These are phyloP conservation scores for Aureobasidium sp. DNA, from an alignment of 2,329 filamentous ascomycete genomes.

Conservation along the genomic window DNA sequence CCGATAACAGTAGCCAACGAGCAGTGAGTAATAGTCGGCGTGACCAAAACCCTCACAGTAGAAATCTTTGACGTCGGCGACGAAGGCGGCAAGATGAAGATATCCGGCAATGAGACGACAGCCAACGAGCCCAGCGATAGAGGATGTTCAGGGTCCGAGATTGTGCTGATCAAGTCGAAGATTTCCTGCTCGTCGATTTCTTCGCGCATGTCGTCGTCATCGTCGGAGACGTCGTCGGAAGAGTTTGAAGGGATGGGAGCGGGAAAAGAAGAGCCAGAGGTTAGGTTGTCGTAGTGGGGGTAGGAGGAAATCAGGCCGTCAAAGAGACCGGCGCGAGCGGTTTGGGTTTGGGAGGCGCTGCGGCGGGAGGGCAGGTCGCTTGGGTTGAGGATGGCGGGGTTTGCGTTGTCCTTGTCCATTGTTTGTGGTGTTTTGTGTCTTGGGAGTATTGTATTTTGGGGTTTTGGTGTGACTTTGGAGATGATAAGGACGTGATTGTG, in stretches of 20 bases:
- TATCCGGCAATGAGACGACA: slow-evolving; percentile 93
- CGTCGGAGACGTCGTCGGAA: slow-evolving; percentile 32
- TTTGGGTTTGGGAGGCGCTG: slow-evolving; percentile 35
- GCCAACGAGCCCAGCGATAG: slow-evolving; percentile 87
- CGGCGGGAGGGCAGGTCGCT: slow-evolving; percentile 81
- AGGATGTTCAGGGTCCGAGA: slow-evolving; percentile 94
- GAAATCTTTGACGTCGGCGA: slow-evolving; percentile 55
- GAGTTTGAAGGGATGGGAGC: slow-evolving; percentile 17
- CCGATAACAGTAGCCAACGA: slow-evolving; percentile 94
- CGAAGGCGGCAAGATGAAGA: slow-evolving; percentile 65
- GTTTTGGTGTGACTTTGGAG: background rate
- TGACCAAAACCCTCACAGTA: slow-evolving; percentile 79
- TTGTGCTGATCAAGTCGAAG: slow-evolving; percentile 89
- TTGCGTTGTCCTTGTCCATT: slow-evolving; percentile 60
- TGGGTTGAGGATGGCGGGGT: slow-evolving; percentile 83
- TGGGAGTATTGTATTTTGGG: background rate
- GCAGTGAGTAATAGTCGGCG: slow-evolving; percentile 94
- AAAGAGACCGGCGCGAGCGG: slow-evolving; percentile 39
- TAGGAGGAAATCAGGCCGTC: slow-evolving; percentile 43
- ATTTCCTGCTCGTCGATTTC: slow-evolving; percentile 97
- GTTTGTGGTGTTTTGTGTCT: background rate
- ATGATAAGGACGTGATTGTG: background rate
- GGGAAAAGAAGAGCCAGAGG: slow-evolving; percentile 29
- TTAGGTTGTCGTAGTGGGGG: slow-evolving; percentile 38
- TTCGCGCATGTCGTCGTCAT: slow-evolving; percentile 58